A percentile compares a stretch with the other conserved stretches of the same genome.
Conservation (phyloP, 73 alveolate genomes). For the Tetrahymena elliotti region DNA sequence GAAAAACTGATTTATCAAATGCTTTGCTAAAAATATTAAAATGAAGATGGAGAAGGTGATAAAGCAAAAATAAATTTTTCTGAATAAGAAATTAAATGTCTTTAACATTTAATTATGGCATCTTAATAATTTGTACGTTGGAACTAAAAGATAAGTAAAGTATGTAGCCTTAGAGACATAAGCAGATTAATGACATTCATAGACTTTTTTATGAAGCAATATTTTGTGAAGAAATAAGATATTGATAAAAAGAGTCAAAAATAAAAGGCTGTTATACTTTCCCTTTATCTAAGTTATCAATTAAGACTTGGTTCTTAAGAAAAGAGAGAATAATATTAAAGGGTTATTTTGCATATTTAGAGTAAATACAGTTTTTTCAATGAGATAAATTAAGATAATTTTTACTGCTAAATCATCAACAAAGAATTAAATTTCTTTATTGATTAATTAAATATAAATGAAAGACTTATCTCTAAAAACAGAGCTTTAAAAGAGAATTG, state of each 20-base stretch:
- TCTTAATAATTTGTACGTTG: background rate
- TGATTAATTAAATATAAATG: conserved; percentile 15
- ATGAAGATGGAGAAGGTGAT: background rate
- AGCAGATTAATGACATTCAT: background rate
- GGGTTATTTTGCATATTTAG: background rate
- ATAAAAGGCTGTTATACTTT: conserved; percentile 18
- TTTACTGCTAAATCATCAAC: background rate
- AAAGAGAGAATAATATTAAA: conserved; percentile 22
- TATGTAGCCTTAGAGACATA: background rate
- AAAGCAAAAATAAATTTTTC: background rate
- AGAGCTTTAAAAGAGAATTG: conserved; percentile 51
- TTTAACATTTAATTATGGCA: background rate
- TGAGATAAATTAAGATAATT: background rate
- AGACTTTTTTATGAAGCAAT: background rate
- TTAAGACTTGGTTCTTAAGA: conserved; percentile 22
- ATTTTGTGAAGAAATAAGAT: background rate
- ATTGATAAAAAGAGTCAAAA: background rate
- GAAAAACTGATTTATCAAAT: background rate
- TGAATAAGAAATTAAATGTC: background rate
- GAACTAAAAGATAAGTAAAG: background rate
- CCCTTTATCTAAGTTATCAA: conserved; percentile 52
- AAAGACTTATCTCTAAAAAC: conserved; percentile 41
- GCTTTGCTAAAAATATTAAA: background rate
- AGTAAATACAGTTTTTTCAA: background rate
- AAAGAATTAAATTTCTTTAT: conserved; percentile 51